A percentile compares a stretch with the other conserved stretches of the same genome.
These are phyloP conservation scores for Hypoxylon sp. DNA, from an alignment of 2,329 filamentous ascomycete species.

Conservation along the genomic window DNA sequence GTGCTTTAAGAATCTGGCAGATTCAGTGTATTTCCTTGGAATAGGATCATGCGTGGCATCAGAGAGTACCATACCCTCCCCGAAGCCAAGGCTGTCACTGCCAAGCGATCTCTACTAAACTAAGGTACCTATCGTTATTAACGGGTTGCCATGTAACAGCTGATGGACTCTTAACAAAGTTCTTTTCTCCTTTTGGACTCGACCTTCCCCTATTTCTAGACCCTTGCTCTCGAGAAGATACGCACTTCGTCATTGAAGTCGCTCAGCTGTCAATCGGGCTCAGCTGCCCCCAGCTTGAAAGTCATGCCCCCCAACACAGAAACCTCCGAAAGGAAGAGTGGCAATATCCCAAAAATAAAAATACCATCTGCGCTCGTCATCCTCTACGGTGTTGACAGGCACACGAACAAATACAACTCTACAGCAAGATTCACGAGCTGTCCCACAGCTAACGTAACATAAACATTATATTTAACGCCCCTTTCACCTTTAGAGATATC, in stretches of 20 bases:
- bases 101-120: background rate
- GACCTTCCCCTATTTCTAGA: background rate
- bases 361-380: no score
- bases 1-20: background rate
- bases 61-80: background rate
- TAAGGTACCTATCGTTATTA: background rate
- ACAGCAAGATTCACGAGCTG: no score
- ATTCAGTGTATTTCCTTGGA: background rate
- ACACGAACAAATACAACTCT: no score
- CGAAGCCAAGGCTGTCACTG: background rate
- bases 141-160: background rate
- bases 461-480: no score
- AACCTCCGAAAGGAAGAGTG: no score
- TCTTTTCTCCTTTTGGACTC: background rate
- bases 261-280: background rate
- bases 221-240: background rate
- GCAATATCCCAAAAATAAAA: no score
- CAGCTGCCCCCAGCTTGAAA: background rate
- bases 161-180: background rate
- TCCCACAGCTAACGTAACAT: no score
- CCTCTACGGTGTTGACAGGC: no score
- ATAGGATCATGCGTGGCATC: background rate
- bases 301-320: no score
- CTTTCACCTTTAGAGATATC: no score
- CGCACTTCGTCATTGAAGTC: background rate